Conservation (phyloP, 139 green algal species). For the Volvox africanus region DNA sequence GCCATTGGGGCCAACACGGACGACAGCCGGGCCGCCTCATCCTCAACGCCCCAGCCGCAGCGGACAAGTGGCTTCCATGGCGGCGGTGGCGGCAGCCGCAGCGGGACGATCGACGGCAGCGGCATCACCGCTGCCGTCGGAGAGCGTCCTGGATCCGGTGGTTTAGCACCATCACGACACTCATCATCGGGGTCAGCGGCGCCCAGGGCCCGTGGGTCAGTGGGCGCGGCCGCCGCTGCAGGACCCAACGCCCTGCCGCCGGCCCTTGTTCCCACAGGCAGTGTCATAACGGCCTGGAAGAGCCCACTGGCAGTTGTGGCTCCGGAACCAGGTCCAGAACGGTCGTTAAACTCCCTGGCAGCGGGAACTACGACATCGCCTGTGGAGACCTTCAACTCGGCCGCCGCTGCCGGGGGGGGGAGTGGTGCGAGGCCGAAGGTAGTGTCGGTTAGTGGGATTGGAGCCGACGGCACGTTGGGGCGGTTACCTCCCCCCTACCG, state of each 20-base stretch:
- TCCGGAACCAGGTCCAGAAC: neutral
- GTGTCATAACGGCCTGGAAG: constrained; percentile 3
- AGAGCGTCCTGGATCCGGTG: neutral
- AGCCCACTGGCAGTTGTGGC: neutral
- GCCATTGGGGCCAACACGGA: neutral
- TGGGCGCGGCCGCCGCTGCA: neutral
- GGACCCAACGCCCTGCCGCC: neutral
- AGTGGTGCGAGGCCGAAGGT: neutral
- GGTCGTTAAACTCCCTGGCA: constrained; percentile 10
- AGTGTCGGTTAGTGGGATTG: neutral
- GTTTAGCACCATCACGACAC: neutral
- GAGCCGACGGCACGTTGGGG: neutral
- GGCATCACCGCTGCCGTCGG: neutral
- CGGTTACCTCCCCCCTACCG: neutral
- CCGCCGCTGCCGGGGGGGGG: neutral
- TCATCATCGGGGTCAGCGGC: neutral
- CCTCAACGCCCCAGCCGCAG: neutral
- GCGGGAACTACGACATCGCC: neutral
- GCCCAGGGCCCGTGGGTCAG: neutral
- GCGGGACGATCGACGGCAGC: constrained; percentile 4
- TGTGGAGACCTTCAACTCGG: neutral
- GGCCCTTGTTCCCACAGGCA: constrained; percentile 7
- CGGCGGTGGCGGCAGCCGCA: neutral
- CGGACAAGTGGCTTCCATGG: neutral
- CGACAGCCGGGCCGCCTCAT: neutral